Conservation (phyloP, 129 eudicot species). For the Oenanthe sinensis region DNA sequence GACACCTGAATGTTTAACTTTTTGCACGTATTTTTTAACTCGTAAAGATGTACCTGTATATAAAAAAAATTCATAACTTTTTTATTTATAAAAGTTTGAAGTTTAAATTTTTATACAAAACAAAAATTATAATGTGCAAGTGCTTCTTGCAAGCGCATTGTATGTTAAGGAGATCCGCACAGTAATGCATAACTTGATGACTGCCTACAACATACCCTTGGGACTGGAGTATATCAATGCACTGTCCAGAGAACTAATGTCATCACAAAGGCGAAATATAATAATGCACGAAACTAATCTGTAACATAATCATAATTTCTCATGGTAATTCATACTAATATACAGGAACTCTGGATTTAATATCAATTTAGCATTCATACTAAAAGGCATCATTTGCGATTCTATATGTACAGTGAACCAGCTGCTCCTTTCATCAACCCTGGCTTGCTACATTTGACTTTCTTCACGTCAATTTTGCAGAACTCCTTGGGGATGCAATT, state of each 20-base stretch:
- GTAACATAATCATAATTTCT: background rate
- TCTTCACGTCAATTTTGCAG: background rate
- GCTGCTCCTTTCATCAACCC: slow-evolving; percentile 1
- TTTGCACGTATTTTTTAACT: too few relatives aligned
- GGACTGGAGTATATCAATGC: background rate
- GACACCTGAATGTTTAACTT: too few relatives aligned
- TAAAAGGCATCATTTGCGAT: background rate
- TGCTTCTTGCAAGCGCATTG: background rate
- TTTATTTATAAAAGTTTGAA: too few relatives aligned
- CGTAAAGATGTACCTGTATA: too few relatives aligned
- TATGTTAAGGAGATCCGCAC: background rate
- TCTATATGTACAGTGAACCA: slow-evolving; percentile 23
- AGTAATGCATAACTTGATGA: background rate
- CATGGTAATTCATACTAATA: background rate
- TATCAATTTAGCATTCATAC: background rate
- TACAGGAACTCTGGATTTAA: slow-evolving; percentile 8
- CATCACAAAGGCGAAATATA: slow-evolving; percentile 32
- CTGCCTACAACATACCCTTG: background rate
- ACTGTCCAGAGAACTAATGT: background rate
- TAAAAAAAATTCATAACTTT: too few relatives aligned
- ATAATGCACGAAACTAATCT: background rate
- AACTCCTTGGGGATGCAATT: slow-evolving; percentile 2
- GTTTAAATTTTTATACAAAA: too few relatives aligned
- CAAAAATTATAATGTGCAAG: background rate
- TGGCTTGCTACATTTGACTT: background rate